phyloP scores from a whole-genome alignment of 495 filamentous ascomycete species.

The Copromyces sp. region DNA sequence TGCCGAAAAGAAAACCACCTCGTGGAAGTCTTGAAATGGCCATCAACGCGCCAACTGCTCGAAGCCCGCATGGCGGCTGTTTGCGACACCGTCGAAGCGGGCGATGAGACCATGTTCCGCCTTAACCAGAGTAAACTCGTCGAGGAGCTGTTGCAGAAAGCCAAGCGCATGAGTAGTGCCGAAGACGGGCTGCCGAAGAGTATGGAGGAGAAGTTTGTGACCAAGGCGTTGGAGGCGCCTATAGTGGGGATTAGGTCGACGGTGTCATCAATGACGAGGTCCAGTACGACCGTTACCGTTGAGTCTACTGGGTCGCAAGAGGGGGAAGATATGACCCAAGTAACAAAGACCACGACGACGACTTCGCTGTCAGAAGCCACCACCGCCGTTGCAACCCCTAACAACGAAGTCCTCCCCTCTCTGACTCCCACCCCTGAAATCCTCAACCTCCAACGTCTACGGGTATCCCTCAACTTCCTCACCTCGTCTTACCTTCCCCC shows the following conservation, averaged over 20 bases:
- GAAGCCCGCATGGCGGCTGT: conserved; percentile 45
- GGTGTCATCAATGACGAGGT: not conserved
- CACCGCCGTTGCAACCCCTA: conserved; percentile 7
- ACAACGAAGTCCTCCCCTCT: conserved; percentile 24
- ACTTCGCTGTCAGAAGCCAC: conserved; percentile 27
- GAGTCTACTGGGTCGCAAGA: not conserved
- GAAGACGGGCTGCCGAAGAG: conserved; percentile 55
- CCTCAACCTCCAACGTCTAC: conserved; percentile 56
- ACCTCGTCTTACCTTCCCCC: conserved; percentile 57
- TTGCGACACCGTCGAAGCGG: conserved; percentile 71
- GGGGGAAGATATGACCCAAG: not conserved
- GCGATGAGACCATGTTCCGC: conserved; percentile 73
- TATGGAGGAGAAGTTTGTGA: conserved; percentile 79
- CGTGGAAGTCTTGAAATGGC: conserved; percentile 42
- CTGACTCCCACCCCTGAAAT: conserved; percentile 43
- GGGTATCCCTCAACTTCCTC: conserved; percentile 68
- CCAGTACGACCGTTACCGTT: not conserved
- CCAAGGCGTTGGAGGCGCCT: conserved; percentile 63
- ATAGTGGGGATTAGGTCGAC: conserved; percentile 50
- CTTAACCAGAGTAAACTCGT: conserved; percentile 61
- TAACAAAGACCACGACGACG: conserved; percentile 22
- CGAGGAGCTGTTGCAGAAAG: conserved; percentile 58
- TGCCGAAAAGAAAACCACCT: conserved; percentile 31
- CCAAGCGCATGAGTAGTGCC: conserved; percentile 47
- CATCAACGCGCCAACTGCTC: conserved; percentile 27